These are phyloP conservation scores for Holtermannia corniformis DNA, from an alignment of 768 basidiomycete genomes.

Conservation along the genomic window DNA sequence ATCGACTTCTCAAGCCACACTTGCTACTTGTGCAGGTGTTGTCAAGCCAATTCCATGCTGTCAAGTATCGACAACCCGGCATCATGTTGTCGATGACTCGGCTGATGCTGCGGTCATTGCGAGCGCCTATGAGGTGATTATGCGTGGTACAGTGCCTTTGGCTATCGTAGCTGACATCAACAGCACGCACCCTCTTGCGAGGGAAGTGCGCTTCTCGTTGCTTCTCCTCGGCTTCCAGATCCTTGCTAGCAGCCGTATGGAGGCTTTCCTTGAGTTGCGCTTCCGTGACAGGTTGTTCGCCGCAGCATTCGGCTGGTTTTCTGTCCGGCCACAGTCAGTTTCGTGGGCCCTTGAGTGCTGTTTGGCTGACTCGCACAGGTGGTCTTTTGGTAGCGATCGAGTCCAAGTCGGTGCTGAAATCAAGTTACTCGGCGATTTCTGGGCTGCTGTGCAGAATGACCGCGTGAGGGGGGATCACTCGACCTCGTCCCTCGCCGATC, in stretches of 20 bases:
- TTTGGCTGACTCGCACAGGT: slow-evolving; percentile 47
- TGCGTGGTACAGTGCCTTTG: background rate
- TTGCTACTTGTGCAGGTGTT: slow-evolving; percentile 74
- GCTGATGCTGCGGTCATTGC: slow-evolving; percentile 69
- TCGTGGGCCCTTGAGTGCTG: background rate
- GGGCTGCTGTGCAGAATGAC: slow-evolving; percentile 67
- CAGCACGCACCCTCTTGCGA: slow-evolving; percentile 84
- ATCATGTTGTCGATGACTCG: slow-evolving; percentile 79
- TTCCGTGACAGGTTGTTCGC: slow-evolving; percentile 67
- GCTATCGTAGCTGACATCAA: slow-evolving; percentile 1
- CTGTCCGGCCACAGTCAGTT: slow-evolving; percentile 79
- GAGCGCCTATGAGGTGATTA: slow-evolving; percentile 66
- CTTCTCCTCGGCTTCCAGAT: slow-evolving; percentile 88
- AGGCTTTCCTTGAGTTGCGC: slow-evolving; percentile 65
- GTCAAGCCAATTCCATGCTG: slow-evolving; percentile 84
- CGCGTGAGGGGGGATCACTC: slow-evolving; percentile 49
- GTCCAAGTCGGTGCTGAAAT: slow-evolving; percentile 83
- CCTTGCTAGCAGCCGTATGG: slow-evolving; percentile 75
- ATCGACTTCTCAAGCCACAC: slow-evolving; percentile 71
- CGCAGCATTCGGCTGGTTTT: slow-evolving; percentile 84
- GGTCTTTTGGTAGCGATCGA: slow-evolving; percentile 92
- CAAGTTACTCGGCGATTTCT: slow-evolving; percentile 74
- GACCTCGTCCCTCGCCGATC: slow-evolving; percentile 28
- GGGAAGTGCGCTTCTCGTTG: slow-evolving; percentile 82
- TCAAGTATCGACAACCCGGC: slow-evolving; percentile 72